Base-by-base conservation (phyloP, 2,329 filamentous ascomycete species). In the Neonectria coccinea region DNA sequence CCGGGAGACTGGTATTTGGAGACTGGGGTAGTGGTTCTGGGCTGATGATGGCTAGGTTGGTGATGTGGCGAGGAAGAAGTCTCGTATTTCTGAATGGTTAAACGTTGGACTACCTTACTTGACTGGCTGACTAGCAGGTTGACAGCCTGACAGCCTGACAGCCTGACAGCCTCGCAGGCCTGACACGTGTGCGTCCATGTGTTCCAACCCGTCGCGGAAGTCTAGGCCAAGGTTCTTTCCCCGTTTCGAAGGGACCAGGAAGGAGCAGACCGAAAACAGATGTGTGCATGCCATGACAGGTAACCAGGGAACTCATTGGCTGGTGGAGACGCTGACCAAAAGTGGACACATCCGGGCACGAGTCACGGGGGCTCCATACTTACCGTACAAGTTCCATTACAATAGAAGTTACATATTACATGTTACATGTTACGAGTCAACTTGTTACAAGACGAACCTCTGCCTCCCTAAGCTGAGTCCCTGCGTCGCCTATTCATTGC, bases 1-100 rank as follows among this genome's bases (percentile, higher is more conserved):
- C 48, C 60, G 25, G 39, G 55, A 29, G 29, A 36, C 18, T 44
- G 59, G 41, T 41, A 48, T 33, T 27, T 25, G 53, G 33, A 42
- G 27, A 29, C 50, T 48, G 41, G 27, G 61, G 55, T 20, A 48
- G 9, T 22, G 22, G 22, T 52, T 50, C 56, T 55, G 31, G 51
- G 36, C 61, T 56, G 51, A 64, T 59, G 44, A 39, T 55, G 61
- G 61, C 29, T 33, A 20, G n/a, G 48, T 20, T 33, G 29, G 29
- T 36, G 48, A 51, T 33, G 41, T 56, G 47, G 54, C 27, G 41
- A 29, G 42, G 42, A 50, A 36, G n/a, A 53, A n/a, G 41, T 25
- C 51, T 47, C 50, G 31, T 50, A 39, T 51, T 52, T 54, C 20
- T 25, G 27, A 41, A n/a, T n/a, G 45, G 25, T 16, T n/a, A 27